These are phyloP conservation scores for Erodium moschatum DNA, from an alignment of 441 rosid species.

Conservation along the genomic window DNA sequence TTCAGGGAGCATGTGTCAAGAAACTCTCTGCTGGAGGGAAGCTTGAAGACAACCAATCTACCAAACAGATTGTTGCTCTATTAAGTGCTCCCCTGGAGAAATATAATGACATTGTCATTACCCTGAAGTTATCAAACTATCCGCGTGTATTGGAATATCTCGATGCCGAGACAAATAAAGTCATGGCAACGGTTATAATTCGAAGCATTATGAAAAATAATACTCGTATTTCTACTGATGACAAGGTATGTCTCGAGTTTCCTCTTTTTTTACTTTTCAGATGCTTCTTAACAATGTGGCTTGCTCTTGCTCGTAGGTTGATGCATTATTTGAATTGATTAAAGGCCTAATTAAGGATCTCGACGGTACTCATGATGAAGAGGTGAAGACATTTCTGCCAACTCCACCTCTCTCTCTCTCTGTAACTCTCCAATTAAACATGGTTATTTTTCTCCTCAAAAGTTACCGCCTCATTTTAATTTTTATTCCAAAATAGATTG, in stretches of 20 bases:
- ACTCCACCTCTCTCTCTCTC: background rate
- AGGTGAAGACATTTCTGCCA: constrained; percentile 36
- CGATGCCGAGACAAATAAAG: constrained; percentile 75
- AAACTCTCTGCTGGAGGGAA: constrained; percentile 68
- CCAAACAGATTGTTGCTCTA: constrained; percentile 88
- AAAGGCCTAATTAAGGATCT: constrained; percentile 85
- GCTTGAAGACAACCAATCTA: constrained; percentile 73
- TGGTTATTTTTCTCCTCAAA: constrained; percentile 5
- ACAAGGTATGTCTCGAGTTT: constrained; percentile 39
- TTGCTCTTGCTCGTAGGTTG: constrained; percentile 44
- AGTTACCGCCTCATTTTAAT: constrained; percentile 6
- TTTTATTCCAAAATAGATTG: constrained; percentile 38
- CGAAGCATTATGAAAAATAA: constrained; percentile 93
- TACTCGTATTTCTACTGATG: constrained; percentile 64
- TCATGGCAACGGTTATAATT: constrained; percentile 86
- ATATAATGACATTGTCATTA: constrained; percentile 82
- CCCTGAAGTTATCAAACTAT: constrained; percentile 80
- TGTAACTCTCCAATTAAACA: background rate
- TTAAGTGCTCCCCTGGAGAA: constrained; percentile 97
- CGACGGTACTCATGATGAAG: constrained; percentile 55
- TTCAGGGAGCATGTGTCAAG: constrained; percentile 87
- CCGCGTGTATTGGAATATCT: constrained; percentile 79
- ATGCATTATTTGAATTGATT: constrained; percentile 76
- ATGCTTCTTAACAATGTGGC: constrained; percentile 11
- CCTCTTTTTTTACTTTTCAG: constrained; percentile 6